Evolutionary conservation across 139 green algal species (phyloP), one percentile per base, ranked within the genome.

Genomic region (Trebouxia sp.): DNA sequence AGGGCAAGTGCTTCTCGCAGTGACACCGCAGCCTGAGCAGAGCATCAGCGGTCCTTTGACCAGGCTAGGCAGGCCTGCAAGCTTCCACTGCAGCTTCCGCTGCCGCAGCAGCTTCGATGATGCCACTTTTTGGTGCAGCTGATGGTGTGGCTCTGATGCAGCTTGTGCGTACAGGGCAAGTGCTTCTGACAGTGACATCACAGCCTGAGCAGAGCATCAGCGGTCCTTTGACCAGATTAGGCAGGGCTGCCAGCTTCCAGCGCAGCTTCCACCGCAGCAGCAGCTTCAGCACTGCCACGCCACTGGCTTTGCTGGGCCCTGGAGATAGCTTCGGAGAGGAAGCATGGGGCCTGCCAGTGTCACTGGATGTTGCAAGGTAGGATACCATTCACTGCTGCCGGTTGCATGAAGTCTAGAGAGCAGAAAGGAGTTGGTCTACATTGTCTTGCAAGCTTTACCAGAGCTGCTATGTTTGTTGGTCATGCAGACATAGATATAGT

Each of bases 311-410:
- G 62, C 32, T 72, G 62, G 62, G 62, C 28, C 62, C 62, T 45
- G 35, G 62, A 35, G 62, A 72, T 15, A 72, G 32, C 62, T 72
- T 72, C 43, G 62, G 62, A 22, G 62, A 72, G 26, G 62, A 72
- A 30, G 15, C 43, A 24, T 72, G 62, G 32, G 62, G 62, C 32
- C 32, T 72, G 62, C 32, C 62, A 72, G 14, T 9, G 6, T 7
- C 24, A 26, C 32, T 45, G 3, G 32, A 35, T 30, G 62, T 30
- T 26, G 8, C 62, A 39, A 45, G 62, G 62, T 72, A 0, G 11
- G 32, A 41, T n/a, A n/a, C n/a, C n/a, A n/a, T n/a, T n/a, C n/a
- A n/a, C n/a, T n/a, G n/a, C n/a, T n/a, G n/a, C n/a, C n/a, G n/a
- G n/a, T n/a, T n/a, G n/a, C n/a, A n/a, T n/a, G n/a, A n/a, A n/a